Evolutionary conservation across 805 yeast species (phyloP), one percentile per base, ranked within the genome.

Genomic region (Yamadazyma akitaensis): DNA sequence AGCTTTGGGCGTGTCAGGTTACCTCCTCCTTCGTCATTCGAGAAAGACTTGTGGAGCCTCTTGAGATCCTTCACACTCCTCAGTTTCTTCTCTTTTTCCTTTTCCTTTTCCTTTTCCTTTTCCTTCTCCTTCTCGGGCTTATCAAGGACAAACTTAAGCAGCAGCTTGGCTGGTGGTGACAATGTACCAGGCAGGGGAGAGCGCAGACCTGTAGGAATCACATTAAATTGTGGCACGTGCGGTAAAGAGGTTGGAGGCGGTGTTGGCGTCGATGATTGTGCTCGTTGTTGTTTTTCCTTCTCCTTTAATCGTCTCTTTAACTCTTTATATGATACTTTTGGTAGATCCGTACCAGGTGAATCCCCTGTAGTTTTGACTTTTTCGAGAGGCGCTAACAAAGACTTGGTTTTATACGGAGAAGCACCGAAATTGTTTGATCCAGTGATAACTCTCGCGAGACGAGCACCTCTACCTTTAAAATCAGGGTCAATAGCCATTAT

Each of bases 361-460:
- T 45, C 38, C 10, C 39, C 39, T 26, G 38, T 34, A 13, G 53
- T 30, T 32, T 48, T 47, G n/a, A 42, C 50, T 38, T 42, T 42
- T 40, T 63, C 67, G 1, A 63, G 51, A 2, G 75, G 74, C 5
- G 54, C 62, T 34, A 72, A 55, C 44, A 72, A 48, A 5, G 75
- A 70, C 52, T 70, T 72, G n/a, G 76, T 70, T 44, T 69, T 69
- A 54, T 62, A 68, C 2, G 75, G 73, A 13, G 64, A 62, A 10
- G 59, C 53, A 0, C 75, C 76, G 53, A 70, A 70, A 4, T 60
- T 54, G 41, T 60, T 70, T 2, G 75, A 68, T 2, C 77, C 77
- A 1, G 77, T 72, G 28, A 72, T 67, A 11, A 61, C 66, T 11
- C 70, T 53, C 0, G 76, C 76, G 47, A 72, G 57, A 49, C 65